phyloP scores from a whole-genome alignment of 2,329 filamentous ascomycete genomes.

The Botryotinia convoluta region DNA sequence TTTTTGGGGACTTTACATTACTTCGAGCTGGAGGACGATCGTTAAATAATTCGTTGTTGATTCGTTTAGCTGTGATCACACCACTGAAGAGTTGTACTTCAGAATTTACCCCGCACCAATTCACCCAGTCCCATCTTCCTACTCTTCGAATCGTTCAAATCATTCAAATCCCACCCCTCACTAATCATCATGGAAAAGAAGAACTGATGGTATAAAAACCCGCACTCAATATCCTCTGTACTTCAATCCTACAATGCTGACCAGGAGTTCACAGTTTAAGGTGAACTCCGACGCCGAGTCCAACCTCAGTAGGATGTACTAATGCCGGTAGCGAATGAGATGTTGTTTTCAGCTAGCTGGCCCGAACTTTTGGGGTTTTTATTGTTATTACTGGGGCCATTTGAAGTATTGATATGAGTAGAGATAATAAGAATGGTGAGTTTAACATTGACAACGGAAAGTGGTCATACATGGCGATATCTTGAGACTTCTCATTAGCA shows the following conservation, averaged over 20 bases:
- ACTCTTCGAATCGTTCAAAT: not conserved
- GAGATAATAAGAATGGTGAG: not conserved
- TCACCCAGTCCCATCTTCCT: not conserved
- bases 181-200: not conserved
- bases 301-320: not conserved
- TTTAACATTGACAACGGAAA: not conserved
- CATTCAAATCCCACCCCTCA: rapidly evolving
- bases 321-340: not conserved
- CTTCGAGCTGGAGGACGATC: not conserved
- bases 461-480: no score
- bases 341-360: not conserved
- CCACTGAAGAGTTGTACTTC: not conserved
- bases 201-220: not conserved
- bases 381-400: not conserved
- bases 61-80: not conserved
- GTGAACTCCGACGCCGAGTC: not conserved
- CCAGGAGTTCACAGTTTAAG: not conserved
- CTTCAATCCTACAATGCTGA: not conserved
- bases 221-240: not conserved
- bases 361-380: not conserved
- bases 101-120: not conserved
- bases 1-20: not conserved
- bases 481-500: no score
- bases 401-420: not conserved
- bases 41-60: not conserved